Conservation (phyloP, 495 filamentous ascomycete genomes). For the Lophiotrema nucula region DNA sequence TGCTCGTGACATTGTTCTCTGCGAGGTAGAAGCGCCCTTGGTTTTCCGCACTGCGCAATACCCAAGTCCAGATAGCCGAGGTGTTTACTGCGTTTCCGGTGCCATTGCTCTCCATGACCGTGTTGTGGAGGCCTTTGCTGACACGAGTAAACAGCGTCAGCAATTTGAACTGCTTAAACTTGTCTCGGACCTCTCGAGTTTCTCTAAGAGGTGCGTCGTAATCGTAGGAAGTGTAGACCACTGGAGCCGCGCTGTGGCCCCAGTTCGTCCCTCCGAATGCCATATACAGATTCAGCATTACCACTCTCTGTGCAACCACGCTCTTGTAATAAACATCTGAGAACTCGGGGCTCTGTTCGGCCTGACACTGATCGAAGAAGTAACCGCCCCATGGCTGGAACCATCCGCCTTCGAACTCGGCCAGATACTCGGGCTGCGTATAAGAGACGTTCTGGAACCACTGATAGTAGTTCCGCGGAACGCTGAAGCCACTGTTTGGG, state of each 20-base stretch:
- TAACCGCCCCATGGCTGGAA: slow-evolving; percentile 56
- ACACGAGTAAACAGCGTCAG: slow-evolving; percentile 56
- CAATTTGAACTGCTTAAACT: slow-evolving; percentile 61
- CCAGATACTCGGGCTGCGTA: slow-evolving; percentile 52
- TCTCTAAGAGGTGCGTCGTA: slow-evolving; percentile 60
- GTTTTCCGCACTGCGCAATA: slow-evolving; percentile 52
- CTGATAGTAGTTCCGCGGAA: slow-evolving; percentile 55
- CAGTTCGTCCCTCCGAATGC: slow-evolving; percentile 59
- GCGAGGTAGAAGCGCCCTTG: slow-evolving; percentile 57
- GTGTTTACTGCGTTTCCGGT: slow-evolving; percentile 54
- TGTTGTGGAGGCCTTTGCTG: slow-evolving; percentile 52
- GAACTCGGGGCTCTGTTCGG: slow-evolving; percentile 52
- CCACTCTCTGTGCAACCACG: slow-evolving; percentile 52
- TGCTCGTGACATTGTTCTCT: slow-evolving; percentile 50
- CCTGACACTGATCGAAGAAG: slow-evolving; percentile 49
- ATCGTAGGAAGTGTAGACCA: slow-evolving; percentile 48
- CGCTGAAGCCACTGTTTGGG: slow-evolving; percentile 49
- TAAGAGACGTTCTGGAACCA: slow-evolving; percentile 58
- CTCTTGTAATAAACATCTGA: slow-evolving; percentile 59
- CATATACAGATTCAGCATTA: slow-evolving; percentile 56
- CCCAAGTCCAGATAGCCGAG: slow-evolving; percentile 46
- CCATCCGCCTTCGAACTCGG: slow-evolving; percentile 56
- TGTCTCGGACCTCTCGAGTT: slow-evolving; percentile 53
- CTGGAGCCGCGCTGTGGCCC: slow-evolving; percentile 37
- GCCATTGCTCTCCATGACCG: slow-evolving; percentile 58